Base-by-base conservation (phyloP, 129 eudicot genomes). In the Helianthus annuus region DNA sequence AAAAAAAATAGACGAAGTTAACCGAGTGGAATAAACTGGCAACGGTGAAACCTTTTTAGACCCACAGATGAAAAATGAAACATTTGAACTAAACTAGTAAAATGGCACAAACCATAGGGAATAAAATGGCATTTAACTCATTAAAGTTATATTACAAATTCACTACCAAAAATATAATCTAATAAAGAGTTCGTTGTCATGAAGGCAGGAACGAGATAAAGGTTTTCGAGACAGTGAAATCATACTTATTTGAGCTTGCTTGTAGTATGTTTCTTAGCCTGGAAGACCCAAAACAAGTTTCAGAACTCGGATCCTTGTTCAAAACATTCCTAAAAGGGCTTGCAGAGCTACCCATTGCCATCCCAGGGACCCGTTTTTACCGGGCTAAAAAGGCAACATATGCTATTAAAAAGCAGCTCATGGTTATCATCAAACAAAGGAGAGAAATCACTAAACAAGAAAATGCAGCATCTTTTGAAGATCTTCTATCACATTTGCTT, bases 181-280 rank as follows among this genome's bases (percentile, higher is more conserved):
- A 27, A 24, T 24, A 27, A 27, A 27, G 32, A 27, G 32, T 27
- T 27, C 0, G 32, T 27, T 57, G 29, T 10, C 32, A 27, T 42
- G 56, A 46, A 76, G 68, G 74, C 10, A 45, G 34, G 66, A 16
- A 45, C 3, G 69, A 52, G 40, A 59, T 76, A 24, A 57, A 68
- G 0, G 80, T 69, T 9, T 68, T 38, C 49, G 39, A 38, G 15
- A 32, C 68, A 0, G 46, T 67, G 11, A 68, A 67, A 27, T 11
- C 36, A 38, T 69, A 55, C 36, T 17, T 67, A 1, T 76, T 76
- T 7, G 73, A 68, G 58, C 57, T 76, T 15, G 66, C 74, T 0
- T 76, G 80, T 12, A 48, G 60, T 17, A 7, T 76, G 39, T 76
- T 76, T 68, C 40, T 76, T 46, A 76, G 73, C 51, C 67, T 67